Percentiles rank a stretch among this genome's conserved stretches.
These are phyloP conservation scores for Lachancea waltii DNA, from an alignment of 805 yeast genomes.

Conservation along the genomic window DNA sequence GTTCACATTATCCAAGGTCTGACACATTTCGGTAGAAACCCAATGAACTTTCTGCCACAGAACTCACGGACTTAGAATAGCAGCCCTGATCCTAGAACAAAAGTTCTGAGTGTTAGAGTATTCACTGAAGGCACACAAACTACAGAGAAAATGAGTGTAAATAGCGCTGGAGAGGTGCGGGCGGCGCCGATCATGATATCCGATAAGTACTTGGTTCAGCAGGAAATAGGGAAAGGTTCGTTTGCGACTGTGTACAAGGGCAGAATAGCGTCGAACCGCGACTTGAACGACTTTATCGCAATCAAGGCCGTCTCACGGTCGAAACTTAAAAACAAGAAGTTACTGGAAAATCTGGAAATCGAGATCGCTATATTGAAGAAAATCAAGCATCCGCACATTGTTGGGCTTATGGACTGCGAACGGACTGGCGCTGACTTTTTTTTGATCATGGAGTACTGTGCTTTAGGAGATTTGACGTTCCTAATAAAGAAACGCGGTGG, in stretches of 20 bases:
- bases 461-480: constrained; percentile 87
- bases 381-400: constrained; percentile 89
- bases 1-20: background rate
- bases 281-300: constrained; percentile 57
- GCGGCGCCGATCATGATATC: constrained; percentile 14
- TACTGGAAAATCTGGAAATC: constrained; percentile 84
- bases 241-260: constrained; percentile 96
- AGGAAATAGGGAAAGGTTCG: constrained; percentile 89
- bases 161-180: constrained; percentile 4
- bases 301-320: constrained; percentile 81
- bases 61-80: background rate
- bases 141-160: constrained; percentile 15
- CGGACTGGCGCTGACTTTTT: constrained; percentile 76
- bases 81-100: background rate
- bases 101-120: background rate
- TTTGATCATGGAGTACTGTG: constrained; percentile 92
- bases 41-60: background rate
- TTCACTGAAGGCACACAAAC: constrained; percentile 2
- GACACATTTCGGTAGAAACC: too few species aligned
- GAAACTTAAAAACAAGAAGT: constrained; percentile 75
- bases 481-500: constrained; percentile 74
- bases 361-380: constrained; percentile 86
- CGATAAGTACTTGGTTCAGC: constrained; percentile 27
- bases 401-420: constrained; percentile 73
- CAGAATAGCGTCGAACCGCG: constrained; percentile 36